Evolutionary conservation across 306 rosid genomes (phyloP).

Genomic region (Vigna hirtella): DNA sequence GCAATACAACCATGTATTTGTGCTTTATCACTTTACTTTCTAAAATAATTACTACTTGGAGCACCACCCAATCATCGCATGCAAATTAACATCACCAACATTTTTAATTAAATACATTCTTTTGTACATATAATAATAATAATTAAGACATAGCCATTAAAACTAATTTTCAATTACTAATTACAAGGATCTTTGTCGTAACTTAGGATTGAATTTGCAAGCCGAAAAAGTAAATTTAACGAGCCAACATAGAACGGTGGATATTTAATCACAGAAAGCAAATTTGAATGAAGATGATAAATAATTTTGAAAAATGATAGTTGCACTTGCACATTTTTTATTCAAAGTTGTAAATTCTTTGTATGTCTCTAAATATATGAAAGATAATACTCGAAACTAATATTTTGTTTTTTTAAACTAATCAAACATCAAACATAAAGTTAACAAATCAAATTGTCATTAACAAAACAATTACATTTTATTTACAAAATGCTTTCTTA

Average conservation of each 20-base stretch:
- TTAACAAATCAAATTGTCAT: no score
- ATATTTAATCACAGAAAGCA: slow-evolving; percentile 22
- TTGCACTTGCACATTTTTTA: slow-evolving; percentile 33
- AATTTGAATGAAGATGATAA: neutral
- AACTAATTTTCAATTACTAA: no score
- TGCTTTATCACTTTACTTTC: neutral
- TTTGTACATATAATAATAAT: neutral
- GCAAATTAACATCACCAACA: neutral
- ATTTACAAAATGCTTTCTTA: no score
- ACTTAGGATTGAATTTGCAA: neutral
- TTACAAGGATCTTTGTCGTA: neutral
- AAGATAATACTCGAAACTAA: no score
- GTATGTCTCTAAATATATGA: no score
- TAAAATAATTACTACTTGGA: neutral
- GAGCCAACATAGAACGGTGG: slow-evolving; percentile 9
- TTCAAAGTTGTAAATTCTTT: no score
- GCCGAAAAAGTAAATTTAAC: neutral
- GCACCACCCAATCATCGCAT: neutral
- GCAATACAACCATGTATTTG: neutral
- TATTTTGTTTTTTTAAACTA: no score
- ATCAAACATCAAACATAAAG: no score
- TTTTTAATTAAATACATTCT: slow-evolving; percentile 9
- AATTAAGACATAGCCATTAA: neutral
- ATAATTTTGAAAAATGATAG: neutral
- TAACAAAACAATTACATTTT: no score